Conservation (phyloP, 2,329 filamentous ascomycete genomes). For the Pseudogymnoascus sp. region DNA sequence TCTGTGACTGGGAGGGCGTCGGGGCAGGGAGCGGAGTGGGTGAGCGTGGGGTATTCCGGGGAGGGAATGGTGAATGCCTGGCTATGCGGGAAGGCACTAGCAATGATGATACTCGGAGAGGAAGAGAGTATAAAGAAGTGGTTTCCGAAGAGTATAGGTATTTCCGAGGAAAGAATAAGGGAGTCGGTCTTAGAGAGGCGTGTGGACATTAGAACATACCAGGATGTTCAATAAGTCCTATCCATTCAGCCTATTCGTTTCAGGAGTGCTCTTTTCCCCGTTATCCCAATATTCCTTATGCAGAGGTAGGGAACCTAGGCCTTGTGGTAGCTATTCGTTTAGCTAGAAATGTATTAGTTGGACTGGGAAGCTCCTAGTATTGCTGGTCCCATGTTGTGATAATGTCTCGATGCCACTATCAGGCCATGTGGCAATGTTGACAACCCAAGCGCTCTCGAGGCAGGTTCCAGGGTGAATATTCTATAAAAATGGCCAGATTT, state of each 20-base stretch:
- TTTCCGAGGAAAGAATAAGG: not conserved
- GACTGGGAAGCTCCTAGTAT: too few relatives aligned
- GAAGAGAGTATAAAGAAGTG: constrained; percentile 17
- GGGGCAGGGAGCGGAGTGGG: constrained; percentile 35
- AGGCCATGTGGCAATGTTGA: too few relatives aligned
- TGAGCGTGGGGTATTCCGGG: constrained; percentile 44
- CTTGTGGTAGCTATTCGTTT: constrained; percentile 32
- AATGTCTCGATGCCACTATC: constrained; percentile 43
- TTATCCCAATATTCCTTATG: constrained; percentile 28
- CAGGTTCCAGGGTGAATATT: too few relatives aligned
- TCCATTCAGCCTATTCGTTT: too few relatives aligned
- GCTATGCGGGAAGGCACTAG: constrained; percentile 43
- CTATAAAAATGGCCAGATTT: too few relatives aligned
- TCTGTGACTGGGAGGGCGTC: constrained; percentile 24
- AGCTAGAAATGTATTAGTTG: constrained; percentile 34
- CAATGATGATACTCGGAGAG: constrained; percentile 37
- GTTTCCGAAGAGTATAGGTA: not conserved
- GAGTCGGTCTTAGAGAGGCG: not conserved
- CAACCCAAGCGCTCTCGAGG: too few relatives aligned
- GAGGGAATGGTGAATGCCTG: constrained; percentile 49
- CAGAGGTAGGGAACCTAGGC: constrained; percentile 22
- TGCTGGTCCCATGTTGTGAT: too few relatives aligned
- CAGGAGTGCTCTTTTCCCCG: not conserved
- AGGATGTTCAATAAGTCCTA: too few relatives aligned
- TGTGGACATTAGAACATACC: not conserved